Base-by-base conservation (phyloP, 1,284 basidiomycete species). In the Rhizoctonia solani region DNA sequence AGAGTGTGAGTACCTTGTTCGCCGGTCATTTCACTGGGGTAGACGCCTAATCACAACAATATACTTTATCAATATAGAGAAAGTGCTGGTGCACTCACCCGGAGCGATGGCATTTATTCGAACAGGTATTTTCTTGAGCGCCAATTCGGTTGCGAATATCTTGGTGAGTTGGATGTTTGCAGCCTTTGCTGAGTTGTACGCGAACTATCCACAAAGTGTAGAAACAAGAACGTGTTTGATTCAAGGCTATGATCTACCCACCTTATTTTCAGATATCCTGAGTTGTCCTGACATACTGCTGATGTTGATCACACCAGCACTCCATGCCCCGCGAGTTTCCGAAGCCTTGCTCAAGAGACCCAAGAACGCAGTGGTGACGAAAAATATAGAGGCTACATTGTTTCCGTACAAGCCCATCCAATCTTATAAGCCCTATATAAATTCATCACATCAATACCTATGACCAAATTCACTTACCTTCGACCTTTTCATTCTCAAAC, bases 111-210 rank as follows among this genome's bases (percentile, higher is more conserved):
- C 80, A 74, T 87, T 87, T 42, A 70, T 74, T 74, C 54, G 54
- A 27, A 55, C 54, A 5, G 85, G 83, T n/a, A 90, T 81, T 23
- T 81, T 80, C 72, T 86, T 86, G 63, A 90, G 77, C 1, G 85
- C 85, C 66, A 90, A 81, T 73, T 92, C 90, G 1, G 88, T 90
- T 0, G 89, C 79, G 56, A 93, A 76, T 83, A 91, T 83, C 75
- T 81, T 86, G 5, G 87, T 88, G 13, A 93, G 78, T 71, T 91
- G 89, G 8, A 85, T 82, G 3, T 84, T 83, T 0, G 89, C 90
- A 0, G 87, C 88, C 75, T 93, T 93, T 14, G 86, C 79, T 70
- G 86, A 87, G 75, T 91, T 91, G 76, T 92, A 91, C 29, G 82
- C 84, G 73, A 92, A 91, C 89, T 92, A 41, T 14, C 39, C 27